Evolutionary conservation across 1,284 basidiomycete species (phyloP).

Genomic region (Apiotrichum domesticum): DNA sequence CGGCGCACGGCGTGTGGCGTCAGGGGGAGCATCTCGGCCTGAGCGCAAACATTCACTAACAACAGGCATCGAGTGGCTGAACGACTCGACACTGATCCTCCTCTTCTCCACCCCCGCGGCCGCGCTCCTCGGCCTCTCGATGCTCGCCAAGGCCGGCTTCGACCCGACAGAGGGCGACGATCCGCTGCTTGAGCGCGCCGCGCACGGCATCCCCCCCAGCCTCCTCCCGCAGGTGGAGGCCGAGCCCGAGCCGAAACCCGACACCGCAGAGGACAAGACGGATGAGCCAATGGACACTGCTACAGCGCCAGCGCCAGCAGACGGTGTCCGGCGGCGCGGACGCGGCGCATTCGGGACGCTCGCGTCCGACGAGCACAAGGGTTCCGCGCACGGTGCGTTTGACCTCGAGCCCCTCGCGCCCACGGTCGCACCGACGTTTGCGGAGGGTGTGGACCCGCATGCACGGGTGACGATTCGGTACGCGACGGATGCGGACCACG

Average conservation of each 20-base stretch:
- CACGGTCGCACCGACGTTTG: too few relatives aligned
- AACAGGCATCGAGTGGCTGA: conserved; percentile 44
- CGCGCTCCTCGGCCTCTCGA: conserved; percentile 31
- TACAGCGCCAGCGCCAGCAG: neutral
- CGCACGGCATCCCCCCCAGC: conserved; percentile 32
- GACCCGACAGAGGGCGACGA: conserved; percentile 43
- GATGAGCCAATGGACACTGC: neutral
- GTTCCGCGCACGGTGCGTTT: conserved; percentile 7
- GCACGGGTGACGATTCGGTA: conserved; percentile 36
- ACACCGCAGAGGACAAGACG: neutral
- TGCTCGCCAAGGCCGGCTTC: conserved; percentile 41
- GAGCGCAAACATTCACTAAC: conserved; percentile 18
- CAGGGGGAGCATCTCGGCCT: too few relatives aligned
- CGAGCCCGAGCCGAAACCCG: neutral
- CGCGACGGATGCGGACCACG: conserved; percentile 27
- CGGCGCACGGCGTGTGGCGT: too few relatives aligned
- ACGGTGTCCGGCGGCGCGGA: conserved; percentile 23
- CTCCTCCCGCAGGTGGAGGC: conserved; percentile 29
- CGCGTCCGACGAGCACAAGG: neutral
- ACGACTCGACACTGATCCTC: conserved; percentile 39
- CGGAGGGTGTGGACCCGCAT: conserved; percentile 33
- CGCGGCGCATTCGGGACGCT: conserved; percentile 28
- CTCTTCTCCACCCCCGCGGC: conserved; percentile 34
- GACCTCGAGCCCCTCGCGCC: conserved; percentile 15
- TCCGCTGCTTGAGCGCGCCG: conserved; percentile 36